These are phyloP conservation scores for Chamaenerion angustifolium DNA, from an alignment of 345 rosid species.

Conservation along the genomic window DNA sequence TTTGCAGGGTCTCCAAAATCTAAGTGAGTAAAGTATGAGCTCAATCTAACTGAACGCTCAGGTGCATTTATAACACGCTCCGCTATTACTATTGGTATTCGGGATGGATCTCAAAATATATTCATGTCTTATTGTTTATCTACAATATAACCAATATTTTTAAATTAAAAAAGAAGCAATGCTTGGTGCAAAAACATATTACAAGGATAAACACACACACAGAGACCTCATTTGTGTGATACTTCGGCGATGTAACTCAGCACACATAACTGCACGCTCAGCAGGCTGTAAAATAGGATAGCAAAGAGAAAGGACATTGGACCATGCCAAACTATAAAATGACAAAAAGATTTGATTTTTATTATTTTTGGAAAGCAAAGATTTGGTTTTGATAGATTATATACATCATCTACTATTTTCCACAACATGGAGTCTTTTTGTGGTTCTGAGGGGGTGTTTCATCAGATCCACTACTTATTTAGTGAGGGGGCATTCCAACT, in stretches of 20 bases:
- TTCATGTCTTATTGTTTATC: conserved; percentile 87
- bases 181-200: too few species aligned
- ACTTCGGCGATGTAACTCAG: conserved; percentile 93
- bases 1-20: conserved; percentile 31
- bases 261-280: conserved; percentile 68
- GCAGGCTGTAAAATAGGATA: conserved; percentile 49
- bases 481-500: conserved; percentile 92
- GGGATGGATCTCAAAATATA: conserved; percentile 69
- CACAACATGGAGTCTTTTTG: conserved; percentile 44
- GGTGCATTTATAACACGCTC: conserved; percentile 87
- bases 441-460: conserved; percentile 40
- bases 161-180: conserved; percentile 4
- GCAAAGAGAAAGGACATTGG: conserved; percentile 6
- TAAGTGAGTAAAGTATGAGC: conserved; percentile 55
- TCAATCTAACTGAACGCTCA: conserved; percentile 61
- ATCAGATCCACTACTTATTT: conserved; percentile 58
- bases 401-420: conserved; percentile 46
- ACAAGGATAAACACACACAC: too few species aligned
- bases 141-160: conserved; percentile 24
- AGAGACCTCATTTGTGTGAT: conserved; percentile 85
- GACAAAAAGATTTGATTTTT: background rate
- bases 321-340: conserved; percentile 5
- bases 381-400: conserved; percentile 16
- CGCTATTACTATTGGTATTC: conserved; percentile 64
- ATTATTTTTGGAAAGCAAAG: conserved; percentile 5